Evolutionary conservation across 768 basidiomycete species (phyloP), one percentile per base, ranked within the genome.

Genomic region (Mycena latifolia): DNA sequence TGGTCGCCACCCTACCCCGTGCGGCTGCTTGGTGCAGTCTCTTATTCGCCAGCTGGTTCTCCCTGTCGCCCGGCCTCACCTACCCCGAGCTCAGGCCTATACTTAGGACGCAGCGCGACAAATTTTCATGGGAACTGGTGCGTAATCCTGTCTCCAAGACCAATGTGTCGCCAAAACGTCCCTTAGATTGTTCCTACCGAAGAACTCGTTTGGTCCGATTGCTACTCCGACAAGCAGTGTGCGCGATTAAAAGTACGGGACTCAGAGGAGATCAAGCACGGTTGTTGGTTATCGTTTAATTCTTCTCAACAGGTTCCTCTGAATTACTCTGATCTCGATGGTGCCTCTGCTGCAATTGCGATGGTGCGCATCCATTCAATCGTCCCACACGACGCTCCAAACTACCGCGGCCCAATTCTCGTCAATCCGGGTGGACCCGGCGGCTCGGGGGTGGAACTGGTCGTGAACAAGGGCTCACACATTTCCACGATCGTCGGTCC

Each of bases 401-500:
- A 43, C 5, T 74, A 69, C 35, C 66, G 63, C 20, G 73, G 73
- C 17, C 69, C 69, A 22, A 58, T 74, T 27, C 65, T 71, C 4
- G 50, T 65, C 24, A 74, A 72, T 41, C 71, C 71, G 4, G 73
- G 71, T n/a, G 73, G 73, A 6, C 73, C 73, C 6, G 73, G 73
- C 17, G 69, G 48, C 9, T 66, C 66, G 0, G 73, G 73, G 2
- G 67, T 74, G 28, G 53, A 61, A 33, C 37, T 56, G 5, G 46
- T 65, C 27, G 10, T 6, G 12, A 7, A 15, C 3, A 22, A 2
- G 27, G 69, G 65, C 17, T 1, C 12, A 0, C 39, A 20, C 20
- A 20, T 71, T 2, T 47, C 64, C 29, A 51, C 25, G 1, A 62
- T 73, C 20, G 46, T 71, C 2, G 73, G 71, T 12, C 69, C 58